Base-by-base conservation (phyloP, 148 eudicot genomes). In the Rhododendron simsii region DNA sequence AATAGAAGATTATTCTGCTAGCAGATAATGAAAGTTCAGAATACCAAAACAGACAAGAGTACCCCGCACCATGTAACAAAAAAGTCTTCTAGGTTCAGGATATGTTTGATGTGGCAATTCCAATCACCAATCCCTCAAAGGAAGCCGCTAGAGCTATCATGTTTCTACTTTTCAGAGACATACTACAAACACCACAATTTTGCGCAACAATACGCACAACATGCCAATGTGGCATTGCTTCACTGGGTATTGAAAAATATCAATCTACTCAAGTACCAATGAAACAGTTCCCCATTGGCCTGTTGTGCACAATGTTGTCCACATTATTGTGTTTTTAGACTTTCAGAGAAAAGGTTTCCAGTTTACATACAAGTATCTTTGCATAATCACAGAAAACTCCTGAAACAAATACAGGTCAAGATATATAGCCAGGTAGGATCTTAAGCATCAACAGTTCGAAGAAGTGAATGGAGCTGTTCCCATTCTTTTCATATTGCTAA, bases 371-470 rank as follows among this genome's bases (percentile, higher is more conserved):
- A 18, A 28, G 33, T 74, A 74, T 35, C 44, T 74, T 74, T n/a
- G 37, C 51, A 30, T 35, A 74, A 21, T 74, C 30, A 73, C 86
- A 30, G 11, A 16, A 9, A 84, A 41, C 7, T 41, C 5, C 80
- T 44, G 30, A 77, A 37, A 77, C 51, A 41, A 77, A 77, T 77
- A 20, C 41, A 81, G 28, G 82, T 69, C 84, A 37, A 82, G 74
- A 55, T 12, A 57, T 47, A 21, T 37, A 15, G 12, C 80, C 50
- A 8, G 3, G 14, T 77, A 37, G 80, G 80, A 41, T 77, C 14
- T 39, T 20, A 33, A 74, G 21, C 44, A 13, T 80, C 41, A 44
- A 51, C 16, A 53, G n/a, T n/a, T 26, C 26, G 23, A 23, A 55
- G 67, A 81, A 33, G 39, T 18, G 45, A 81, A 53, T 26, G 69